Evolutionary conservation across 2,329 filamentous ascomycete genomes (phyloP).

Genomic region (Penicillium rolfsii): DNA sequence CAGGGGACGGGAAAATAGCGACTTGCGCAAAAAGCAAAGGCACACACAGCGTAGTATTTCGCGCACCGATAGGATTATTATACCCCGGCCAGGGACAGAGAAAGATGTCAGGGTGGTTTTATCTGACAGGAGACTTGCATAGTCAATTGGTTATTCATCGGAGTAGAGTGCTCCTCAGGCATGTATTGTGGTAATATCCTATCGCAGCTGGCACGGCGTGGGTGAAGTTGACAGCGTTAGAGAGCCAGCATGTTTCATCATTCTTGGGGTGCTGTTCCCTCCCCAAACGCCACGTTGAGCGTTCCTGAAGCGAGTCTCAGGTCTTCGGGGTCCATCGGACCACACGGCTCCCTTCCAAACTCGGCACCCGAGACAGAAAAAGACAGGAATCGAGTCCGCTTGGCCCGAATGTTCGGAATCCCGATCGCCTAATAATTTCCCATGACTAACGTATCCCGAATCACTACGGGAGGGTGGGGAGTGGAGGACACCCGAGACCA

Average conservation of each 20-base stretch:
- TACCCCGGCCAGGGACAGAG: background rate
- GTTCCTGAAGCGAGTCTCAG: background rate
- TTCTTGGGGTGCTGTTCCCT: background rate
- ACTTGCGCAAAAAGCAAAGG: background rate
- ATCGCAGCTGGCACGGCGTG: no score
- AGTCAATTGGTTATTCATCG: background rate
- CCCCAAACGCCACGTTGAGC: background rate
- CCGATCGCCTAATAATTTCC: conserved; percentile 10
- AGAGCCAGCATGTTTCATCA: background rate
- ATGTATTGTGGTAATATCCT: background rate
- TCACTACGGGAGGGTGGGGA: background rate
- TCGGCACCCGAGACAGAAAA: conserved; percentile 9
- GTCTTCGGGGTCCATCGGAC: conserved; percentile 9
- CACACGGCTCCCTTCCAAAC: background rate
- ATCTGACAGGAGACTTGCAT: background rate
- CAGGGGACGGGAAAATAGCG: conserved; percentile 14
- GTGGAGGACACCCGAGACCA: background rate
- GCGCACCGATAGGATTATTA: background rate
- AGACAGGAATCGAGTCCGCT: background rate
- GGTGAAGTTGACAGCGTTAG: no score
- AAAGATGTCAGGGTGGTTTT: background rate
- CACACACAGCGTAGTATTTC: conserved; percentile 15
- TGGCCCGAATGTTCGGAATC: conserved; percentile 17
- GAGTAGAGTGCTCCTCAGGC: background rate
- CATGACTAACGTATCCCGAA: conserved; percentile 7